Conservation (phyloP, 768 basidiomycete genomes). For the Termitomyces sp. region DNA sequence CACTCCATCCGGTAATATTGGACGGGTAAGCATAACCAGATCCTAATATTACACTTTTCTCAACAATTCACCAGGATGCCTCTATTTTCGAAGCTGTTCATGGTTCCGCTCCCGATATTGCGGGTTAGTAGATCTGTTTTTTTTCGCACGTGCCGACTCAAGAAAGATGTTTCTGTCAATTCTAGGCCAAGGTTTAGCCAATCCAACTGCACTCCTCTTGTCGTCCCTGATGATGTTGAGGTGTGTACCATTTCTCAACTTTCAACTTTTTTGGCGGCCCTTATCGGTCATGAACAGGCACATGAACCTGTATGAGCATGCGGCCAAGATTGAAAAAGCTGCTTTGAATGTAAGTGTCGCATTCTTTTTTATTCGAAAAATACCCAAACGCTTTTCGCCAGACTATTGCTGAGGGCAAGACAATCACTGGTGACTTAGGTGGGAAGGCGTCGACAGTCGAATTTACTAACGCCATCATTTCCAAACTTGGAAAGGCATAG, state of each 20-base stretch:
- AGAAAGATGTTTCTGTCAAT: conserved; percentile 5
- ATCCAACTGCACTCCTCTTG: conserved; percentile 97
- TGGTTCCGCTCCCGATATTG: conserved; percentile 99
- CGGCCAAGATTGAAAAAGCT: conserved; percentile 88
- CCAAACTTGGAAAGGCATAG: conserved; percentile 43
- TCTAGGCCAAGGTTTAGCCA: conserved; percentile 84
- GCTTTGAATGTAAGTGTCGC: conserved; percentile 65
- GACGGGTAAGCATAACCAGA: conserved; percentile 51
- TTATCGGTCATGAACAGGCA: conserved; percentile 46
- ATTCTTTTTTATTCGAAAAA: neutral
- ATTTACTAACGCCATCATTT: conserved; percentile 85
- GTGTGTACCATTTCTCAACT: conserved; percentile 32
- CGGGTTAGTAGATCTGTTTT: conserved; percentile 43
- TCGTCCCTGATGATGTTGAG: conserved; percentile 98
- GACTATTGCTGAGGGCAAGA: conserved; percentile 97
- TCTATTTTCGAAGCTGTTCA: conserved; percentile 99
- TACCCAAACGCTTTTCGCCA: conserved; percentile 22
- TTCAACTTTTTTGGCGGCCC: neutral
- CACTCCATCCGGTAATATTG: conserved; percentile 97
- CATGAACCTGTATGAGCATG: conserved; percentile 84
- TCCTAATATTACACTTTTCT: conserved; percentile 4
- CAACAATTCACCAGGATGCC: conserved; percentile 62
- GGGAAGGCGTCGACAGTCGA: conserved; percentile 87
- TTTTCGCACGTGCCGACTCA: neutral
- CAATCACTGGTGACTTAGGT: conserved; percentile 93